Evolutionary conservation across 768 basidiomycete genomes (phyloP).

Genomic region (Leccinum variicolor): DNA sequence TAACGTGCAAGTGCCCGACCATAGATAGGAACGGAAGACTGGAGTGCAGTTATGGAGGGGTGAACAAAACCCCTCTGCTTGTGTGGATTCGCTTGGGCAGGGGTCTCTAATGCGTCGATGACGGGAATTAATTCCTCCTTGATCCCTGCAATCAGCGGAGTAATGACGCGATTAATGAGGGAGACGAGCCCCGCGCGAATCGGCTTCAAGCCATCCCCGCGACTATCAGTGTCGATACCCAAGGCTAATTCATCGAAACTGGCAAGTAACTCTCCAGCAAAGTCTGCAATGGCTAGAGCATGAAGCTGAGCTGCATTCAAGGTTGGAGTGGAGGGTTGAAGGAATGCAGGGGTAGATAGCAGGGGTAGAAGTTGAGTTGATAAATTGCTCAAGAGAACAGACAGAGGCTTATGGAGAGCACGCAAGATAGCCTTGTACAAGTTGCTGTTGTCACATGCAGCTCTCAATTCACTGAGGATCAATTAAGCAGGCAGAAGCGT

Average conservation of each 20-base stretch:
- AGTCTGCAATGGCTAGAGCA: slow-evolving; percentile 62
- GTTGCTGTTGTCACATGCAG: slow-evolving; percentile 59
- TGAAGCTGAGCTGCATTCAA: slow-evolving; percentile 69
- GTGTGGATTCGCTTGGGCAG: slow-evolving; percentile 28
- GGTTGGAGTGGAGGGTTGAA: slow-evolving; percentile 46
- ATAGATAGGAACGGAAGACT: slow-evolving; percentile 60
- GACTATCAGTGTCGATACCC: slow-evolving; percentile 55
- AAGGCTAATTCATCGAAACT: slow-evolving; percentile 65
- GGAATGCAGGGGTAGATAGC: slow-evolving; percentile 61
- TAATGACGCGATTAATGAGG: slow-evolving; percentile 60
- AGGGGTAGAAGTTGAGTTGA: slow-evolving; percentile 66
- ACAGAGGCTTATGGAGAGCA: slow-evolving; percentile 71
- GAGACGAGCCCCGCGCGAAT: slow-evolving; percentile 72
- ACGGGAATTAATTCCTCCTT: slow-evolving; percentile 59
- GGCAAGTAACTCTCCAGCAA: slow-evolving; percentile 72
- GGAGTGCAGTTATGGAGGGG: slow-evolving; percentile 58
- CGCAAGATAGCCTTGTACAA: slow-evolving; percentile 68
- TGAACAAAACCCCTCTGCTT: slow-evolving; percentile 35
- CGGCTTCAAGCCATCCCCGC: slow-evolving; percentile 65
- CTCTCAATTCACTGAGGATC: slow-evolving; percentile 59
- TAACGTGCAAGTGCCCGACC: slow-evolving; percentile 54
- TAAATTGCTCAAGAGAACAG: slow-evolving; percentile 67
- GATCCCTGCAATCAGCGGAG: slow-evolving; percentile 60
- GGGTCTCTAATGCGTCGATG: slow-evolving; percentile 58
- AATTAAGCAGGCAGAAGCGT: slow-evolving; percentile 12